A percentile compares a stretch with the other conserved stretches of the same genome.
phyloP scores from a whole-genome alignment of 1,284 basidiomycete species.

The Ceratobasidium sp. region DNA sequence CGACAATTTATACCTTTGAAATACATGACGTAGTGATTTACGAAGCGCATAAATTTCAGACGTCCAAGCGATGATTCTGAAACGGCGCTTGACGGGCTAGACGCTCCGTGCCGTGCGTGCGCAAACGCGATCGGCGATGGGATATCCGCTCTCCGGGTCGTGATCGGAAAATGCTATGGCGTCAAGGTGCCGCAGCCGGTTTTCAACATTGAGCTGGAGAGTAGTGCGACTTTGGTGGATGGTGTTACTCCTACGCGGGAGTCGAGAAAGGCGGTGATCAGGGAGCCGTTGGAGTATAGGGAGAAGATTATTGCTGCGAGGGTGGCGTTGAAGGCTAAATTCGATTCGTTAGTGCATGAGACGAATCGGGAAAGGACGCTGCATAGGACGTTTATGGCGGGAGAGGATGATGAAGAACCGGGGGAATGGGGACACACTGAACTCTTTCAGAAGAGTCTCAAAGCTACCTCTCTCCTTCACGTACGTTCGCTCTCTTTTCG shows the following conservation, averaged over 20 bases:
- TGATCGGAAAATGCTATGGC: constrained; percentile 37
- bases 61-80: background rate
- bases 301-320: constrained; percentile 7
- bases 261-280: background rate
- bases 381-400: too few relatives aligned
- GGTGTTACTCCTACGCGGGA: background rate
- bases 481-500: background rate
- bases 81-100: constrained; percentile 8
- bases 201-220: too few relatives aligned
- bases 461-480: constrained; percentile 30
- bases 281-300: constrained; percentile 10
- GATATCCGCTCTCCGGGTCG: constrained; percentile 26
- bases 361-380: constrained; percentile 3
- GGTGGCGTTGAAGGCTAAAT: constrained; percentile 8
- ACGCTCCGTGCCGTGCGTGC: constrained; percentile 19
- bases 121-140: constrained; percentile 11
- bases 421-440: background rate
- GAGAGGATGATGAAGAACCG: background rate
- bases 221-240: too few relatives aligned
- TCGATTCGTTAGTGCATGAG: constrained; percentile 32
- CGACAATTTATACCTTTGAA: background rate
- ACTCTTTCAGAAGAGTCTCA: constrained; percentile 41
- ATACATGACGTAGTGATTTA: background rate
- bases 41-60: background rate
- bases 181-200: constrained; percentile 1